Evolutionary conservation across 352 stramenopile species (phyloP), one percentile per base, ranked within the genome.

Genomic region (Blastocystis sp.): DNA sequence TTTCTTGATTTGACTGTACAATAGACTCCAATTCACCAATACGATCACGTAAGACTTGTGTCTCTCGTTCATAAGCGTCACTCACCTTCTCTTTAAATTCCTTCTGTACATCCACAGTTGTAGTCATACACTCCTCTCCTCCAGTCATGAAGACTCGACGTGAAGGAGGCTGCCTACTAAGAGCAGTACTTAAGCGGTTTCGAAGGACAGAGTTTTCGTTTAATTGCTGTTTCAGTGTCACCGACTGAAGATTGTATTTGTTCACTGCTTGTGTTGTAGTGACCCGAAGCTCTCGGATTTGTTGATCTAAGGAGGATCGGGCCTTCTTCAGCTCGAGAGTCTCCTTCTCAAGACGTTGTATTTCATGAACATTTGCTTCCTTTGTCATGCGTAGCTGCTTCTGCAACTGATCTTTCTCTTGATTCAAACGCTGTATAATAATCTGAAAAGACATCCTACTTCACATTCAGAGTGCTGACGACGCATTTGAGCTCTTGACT

Each of bases 201-300:
- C 73, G 73, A 27, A 84, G 73, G 4, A 37, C 30, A 4, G 42
- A 33, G 27, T 66, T 84, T 57, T 84, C 73, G 73, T 84, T 84
- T 22, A n/a, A 33, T 37, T 84, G 73, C 53, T 84, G 73, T 30
- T 84, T 84, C 73, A 84, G 1, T 22, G 53, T 84, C 3, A 84
- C 73, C 24, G 73, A 66, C 30, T 84, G 73, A 19, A 84, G 22
- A 30, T 84, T 84, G 53, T 66, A 84, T 54, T 33, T 33, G 56
- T 84, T 84, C 44, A 84, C 42, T 19, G 73, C 73, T 44, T 84
- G 42, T 44, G 27, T 84, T 0, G 73, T 56, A 2, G 27, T 58
- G 53, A 42, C n/a, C 3, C 40, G 51, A 22, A 56, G 19, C 17
- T 84, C 73, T 44, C 37, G 30, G 13, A 84, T 19, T 24, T 84